A percentile compares a stretch with the other conserved stretches of the same genome.
These are phyloP conservation scores for Ambrosiella beaveri DNA, from an alignment of 2,329 filamentous ascomycete species.

Conservation along the genomic window DNA sequence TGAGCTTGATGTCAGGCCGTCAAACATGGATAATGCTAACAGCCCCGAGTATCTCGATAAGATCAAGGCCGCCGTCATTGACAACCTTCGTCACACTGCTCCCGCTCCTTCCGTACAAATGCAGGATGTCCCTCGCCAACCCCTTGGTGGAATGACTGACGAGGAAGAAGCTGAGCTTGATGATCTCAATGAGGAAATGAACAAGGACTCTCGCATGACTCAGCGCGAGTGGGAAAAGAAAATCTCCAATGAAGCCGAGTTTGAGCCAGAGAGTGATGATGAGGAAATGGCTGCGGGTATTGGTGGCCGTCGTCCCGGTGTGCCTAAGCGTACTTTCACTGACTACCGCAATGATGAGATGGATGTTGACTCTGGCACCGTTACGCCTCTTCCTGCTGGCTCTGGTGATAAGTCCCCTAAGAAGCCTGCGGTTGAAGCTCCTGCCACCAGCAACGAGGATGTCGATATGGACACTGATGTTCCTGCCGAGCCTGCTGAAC, in stretches of 20 bases:
- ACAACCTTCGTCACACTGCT: slow-evolving; percentile 73
- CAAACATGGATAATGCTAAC: slow-evolving; percentile 84
- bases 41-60: slow-evolving; percentile 65
- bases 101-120: slow-evolving; percentile 83
- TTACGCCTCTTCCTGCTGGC: slow-evolving; percentile 22
- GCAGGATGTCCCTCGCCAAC: slow-evolving; percentile 53
- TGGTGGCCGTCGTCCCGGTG: slow-evolving; percentile 43
- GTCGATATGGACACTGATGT: slow-evolving; percentile 21
- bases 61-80: slow-evolving; percentile 64
- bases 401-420: slow-evolving; percentile 18
- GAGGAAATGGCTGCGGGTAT: slow-evolving; percentile 63
- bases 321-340: slow-evolving; percentile 32
- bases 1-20: slow-evolving; percentile 73
- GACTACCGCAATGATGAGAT: slow-evolving; percentile 31
- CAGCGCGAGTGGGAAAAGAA: slow-evolving; percentile 69
- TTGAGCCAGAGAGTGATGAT: slow-evolving; percentile 66
- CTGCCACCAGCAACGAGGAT: slow-evolving; percentile 28
- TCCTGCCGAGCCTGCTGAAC: slow-evolving; percentile 4
- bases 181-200: slow-evolving; percentile 66
- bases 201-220: slow-evolving; percentile 68
- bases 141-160: slow-evolving; percentile 44
- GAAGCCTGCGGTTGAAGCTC: slow-evolving; percentile 16
- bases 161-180: slow-evolving; percentile 50
- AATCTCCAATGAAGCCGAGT: slow-evolving; percentile 59
- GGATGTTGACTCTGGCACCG: slow-evolving; percentile 19